Conservation (phyloP, 768 basidiomycete genomes). For the Russula dissimulans region DNA sequence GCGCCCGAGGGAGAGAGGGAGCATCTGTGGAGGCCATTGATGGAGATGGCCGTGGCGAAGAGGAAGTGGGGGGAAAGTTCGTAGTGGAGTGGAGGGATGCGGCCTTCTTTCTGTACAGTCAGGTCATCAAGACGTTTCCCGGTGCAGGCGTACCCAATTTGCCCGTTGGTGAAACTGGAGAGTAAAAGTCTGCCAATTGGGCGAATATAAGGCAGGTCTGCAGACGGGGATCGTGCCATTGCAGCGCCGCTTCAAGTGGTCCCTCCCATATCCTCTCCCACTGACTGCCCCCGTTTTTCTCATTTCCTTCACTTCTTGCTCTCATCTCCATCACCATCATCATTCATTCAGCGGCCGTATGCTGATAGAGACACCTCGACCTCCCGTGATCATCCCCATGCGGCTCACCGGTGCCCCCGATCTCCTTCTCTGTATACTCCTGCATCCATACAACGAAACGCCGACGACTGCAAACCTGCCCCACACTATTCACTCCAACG, state of each 20-base stretch:
- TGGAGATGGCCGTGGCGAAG: constrained; percentile 46
- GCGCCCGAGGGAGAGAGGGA: constrained; percentile 77
- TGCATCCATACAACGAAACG: background rate
- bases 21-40: constrained; percentile 62
- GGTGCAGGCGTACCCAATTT: constrained; percentile 74
- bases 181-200: constrained; percentile 78
- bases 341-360: constrained; percentile 58
- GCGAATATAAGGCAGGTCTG: constrained; percentile 32
- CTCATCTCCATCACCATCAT: no score
- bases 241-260: constrained; percentile 83
- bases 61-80: constrained; percentile 35
- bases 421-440: background rate
- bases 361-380: constrained; percentile 52
- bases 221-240: constrained; percentile 39
- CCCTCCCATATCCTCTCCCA: no score
- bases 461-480: no score
- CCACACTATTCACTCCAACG: no score
- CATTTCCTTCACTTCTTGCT: no score
- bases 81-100: constrained; percentile 4
- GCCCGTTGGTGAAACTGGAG: constrained; percentile 74
- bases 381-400: constrained; percentile 82
- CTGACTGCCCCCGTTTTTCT: no score
- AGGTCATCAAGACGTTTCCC: constrained; percentile 35
- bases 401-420: constrained; percentile 68
- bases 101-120: no score